Base-by-base conservation (phyloP, 495 filamentous ascomycete genomes). In the Oidiodendron maius region DNA sequence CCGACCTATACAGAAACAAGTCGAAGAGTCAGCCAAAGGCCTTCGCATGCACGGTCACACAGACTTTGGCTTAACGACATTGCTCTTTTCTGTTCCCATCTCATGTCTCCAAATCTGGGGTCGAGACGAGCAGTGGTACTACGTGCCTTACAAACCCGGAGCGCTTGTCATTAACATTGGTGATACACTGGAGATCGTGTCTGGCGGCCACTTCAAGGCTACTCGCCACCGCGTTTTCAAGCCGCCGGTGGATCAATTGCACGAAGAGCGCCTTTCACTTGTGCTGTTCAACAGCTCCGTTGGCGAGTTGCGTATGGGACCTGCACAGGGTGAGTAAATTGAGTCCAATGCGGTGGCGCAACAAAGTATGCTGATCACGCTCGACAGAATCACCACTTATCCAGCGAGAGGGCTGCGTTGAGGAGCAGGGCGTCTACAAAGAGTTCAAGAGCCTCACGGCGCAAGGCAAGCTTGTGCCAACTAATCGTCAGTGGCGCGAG, bases 131-230 rank as follows among this genome's bases (percentile, higher is more conserved):
- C 40, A 65, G 53, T 72, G 69, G 69, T 62, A 67, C 34, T 71
- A 67, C 28, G 69, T 72, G 11, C 60, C 60, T 12, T 70, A 72
- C 53, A 67, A 66, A 47, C 68, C 69, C 4, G 67, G 68, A 6
- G 64, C 68, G 1, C 59, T 72, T 15, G 68, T 74, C 3, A 61
- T 72, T 43, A 74, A 74, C 50, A 64, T 74, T 40, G 71, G 71
- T 13, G 68, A 74, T 40, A 66, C 67, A 3, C 46, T 72, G 8
- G 69, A 72, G 58, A 67, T 72, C 43, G 58, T 74, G 4, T 70
- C 71, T 8, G 71, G 71, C 25, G 71, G 71, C 2, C 71, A 71
- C 37, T 74, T 74, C 52, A 71, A 70, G 58, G 68, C 71, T 18
- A 74, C 71, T 36, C 59, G 63, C 3, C 71, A 74, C 50, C 59